Evolutionary conservation across 495 filamentous ascomycete genomes (phyloP), one percentile per base, ranked within the genome.

Genomic region (Apiosordaria backusii): DNA sequence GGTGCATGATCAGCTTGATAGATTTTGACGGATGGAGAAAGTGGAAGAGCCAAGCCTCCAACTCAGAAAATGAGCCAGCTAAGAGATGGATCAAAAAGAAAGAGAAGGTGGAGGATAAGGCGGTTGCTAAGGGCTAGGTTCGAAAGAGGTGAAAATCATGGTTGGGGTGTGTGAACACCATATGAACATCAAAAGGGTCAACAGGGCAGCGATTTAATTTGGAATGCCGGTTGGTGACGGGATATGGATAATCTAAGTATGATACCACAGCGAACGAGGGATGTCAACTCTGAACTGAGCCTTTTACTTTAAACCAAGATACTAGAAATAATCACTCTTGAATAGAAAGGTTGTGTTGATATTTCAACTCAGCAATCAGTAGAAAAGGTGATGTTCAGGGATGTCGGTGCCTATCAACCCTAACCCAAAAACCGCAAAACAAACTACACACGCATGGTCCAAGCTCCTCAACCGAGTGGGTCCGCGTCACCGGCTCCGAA

Each of bases 1-100:
- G 95, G 68, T 99, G 95, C 80, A 97, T 99, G 90, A 95, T 98
- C 82, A 96, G 96, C 21, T 81, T 99, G 62, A 99, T 99, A 77
- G 95, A 99, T 81, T 98, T 93, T 71, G 95, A 98, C 72, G 95
- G 95, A 62, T 99, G 95, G 95, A 88, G 93, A 54, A 91, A 93
- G 77, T 99, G 95, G 95, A 97, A 97, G 71, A 89, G 92, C 67
- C 93, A 88, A 72, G 81, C 85, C 66, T 66, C 72, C 54, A 67
- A 78, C 60, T 65, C 69, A 50, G 68, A 75, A 24, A 78, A 79
- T 4, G 67, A 59, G 1, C 66, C 75, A 52, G 59, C 72, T 15
- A 68, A 71, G 62, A 77, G 73, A 57, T 35, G 62, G 24, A 80
- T 77, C 68, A 63, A 71, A 4, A 81, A 80, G 68, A 81, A 80